Evolutionary conservation across 2,329 filamentous ascomycete species (phyloP), one percentile per base, ranked within the genome.

Genomic region (Zasmidium citrigriseum): DNA sequence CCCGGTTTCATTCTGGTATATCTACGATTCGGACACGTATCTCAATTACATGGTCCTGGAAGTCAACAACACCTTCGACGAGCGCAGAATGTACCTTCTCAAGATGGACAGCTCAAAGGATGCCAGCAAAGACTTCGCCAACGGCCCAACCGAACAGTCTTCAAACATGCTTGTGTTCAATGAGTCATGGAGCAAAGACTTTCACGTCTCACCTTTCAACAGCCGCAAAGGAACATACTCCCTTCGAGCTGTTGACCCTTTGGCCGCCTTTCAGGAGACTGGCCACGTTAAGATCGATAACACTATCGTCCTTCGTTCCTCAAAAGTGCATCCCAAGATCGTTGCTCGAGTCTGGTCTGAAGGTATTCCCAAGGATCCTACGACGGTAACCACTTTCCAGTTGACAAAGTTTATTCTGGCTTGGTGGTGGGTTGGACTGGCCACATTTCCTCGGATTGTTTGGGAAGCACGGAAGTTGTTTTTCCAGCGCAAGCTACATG

Each of bases 191-290:
- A 72, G 76, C 4, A 92, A 93, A 65, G 88, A 90, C 63, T 90
- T 92, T 63, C 89, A 91, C 68, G 87, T 91, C 18, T 91, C 88
- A 1, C 87, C 87, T 0, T 92, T 92, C 78, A 92, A 89, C 69
- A 78, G 78, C 46, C 70, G 79, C 24, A 77, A 80, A 61, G 79
- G 79, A 1, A 74, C 73, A 0, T 83, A 83, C 65, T 74, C 76
- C 1, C 68, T 82, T 7, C 75, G 75, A 57, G 79, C 80, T 2
- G 64, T 73, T 2, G 75, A 82, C 61, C 80, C 80, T 2, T 73
- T 81, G 21, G 69, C 69, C 18, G 63, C 64, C 2, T 67, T 67
- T 38, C 62, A 71, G 54, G 54, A 61, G 46, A 61, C 64, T 5
- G 64, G 65, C 10, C 54, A 66, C 10, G 62, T 70, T 49, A 67